Percentiles rank a stretch among this genome's conserved stretches.
Conservation (phyloP, 345 rosid genomes). For the Camelina hispida region DNA sequence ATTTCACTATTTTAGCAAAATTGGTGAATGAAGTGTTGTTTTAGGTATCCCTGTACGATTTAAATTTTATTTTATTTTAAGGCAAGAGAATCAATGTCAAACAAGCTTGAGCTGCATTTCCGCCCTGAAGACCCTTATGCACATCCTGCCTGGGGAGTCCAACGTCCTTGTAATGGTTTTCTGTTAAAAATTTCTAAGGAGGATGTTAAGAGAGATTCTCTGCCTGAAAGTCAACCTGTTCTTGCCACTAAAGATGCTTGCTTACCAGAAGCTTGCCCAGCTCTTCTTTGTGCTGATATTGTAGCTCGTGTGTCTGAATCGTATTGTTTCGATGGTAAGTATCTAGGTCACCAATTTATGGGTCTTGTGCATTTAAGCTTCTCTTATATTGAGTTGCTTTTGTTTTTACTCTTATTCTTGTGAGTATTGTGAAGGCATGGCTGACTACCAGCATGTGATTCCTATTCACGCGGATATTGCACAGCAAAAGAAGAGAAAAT, state of each 20-base stretch:
- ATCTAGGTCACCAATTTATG: not conserved
- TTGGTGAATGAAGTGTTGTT: not conserved
- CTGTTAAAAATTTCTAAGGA: conserved; percentile 64
- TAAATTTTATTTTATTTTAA: conserved; percentile 5
- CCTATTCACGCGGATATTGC: conserved; percentile 82
- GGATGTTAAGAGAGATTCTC: conserved; percentile 36
- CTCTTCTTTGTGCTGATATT: conserved; percentile 70
- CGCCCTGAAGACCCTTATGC: conserved; percentile 94
- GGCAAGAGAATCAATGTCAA: conserved; percentile 65
- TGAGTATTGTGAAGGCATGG: conserved; percentile 67
- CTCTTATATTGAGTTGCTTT: not conserved
- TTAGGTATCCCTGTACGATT: conserved; percentile 13
- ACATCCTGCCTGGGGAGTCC: conserved; percentile 78
- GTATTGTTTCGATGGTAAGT: conserved; percentile 73
- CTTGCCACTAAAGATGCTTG: conserved; percentile 30
- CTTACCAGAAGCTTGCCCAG: conserved; percentile 42
- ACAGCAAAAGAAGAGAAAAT: conserved; percentile 66
- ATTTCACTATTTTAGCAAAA: conserved; percentile 10
- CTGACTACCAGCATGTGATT: conserved; percentile 92
- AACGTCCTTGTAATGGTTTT: conserved; percentile 57
- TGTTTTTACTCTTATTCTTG: not conserved
- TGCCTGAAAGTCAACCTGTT: conserved; percentile 41
- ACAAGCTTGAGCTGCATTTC: conserved; percentile 74
- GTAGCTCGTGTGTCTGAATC: conserved; percentile 71
- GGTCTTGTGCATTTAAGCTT: not conserved